Evolutionary conservation across 352 stramenopile genomes (phyloP).

Genomic region (Plasmopara muralis): DNA sequence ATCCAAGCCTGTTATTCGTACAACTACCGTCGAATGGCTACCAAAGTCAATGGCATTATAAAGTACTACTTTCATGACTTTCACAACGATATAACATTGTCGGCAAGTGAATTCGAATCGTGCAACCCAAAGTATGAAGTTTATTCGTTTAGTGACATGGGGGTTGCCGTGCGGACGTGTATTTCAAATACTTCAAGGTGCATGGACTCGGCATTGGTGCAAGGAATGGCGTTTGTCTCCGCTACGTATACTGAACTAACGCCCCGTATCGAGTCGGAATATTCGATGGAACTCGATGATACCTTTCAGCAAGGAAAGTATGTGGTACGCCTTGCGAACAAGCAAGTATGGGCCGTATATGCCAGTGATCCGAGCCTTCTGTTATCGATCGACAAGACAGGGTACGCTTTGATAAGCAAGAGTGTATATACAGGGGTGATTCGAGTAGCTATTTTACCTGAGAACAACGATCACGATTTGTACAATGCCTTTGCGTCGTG

Average conservation of each 20-base stretch:
- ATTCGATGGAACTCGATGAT: conserved; percentile 1
- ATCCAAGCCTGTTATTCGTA: conserved; percentile 4
- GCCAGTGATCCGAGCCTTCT: neutral
- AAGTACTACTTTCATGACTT: conserved; percentile 3
- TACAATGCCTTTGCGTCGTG: conserved; percentile 6
- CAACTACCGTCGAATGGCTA: conserved; percentile 2
- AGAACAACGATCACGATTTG: neutral
- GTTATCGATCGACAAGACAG: conserved; percentile 1
- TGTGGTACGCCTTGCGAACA: conserved; percentile 2
- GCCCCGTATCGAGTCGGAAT: conserved; percentile 4
- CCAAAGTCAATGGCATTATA: neutral
- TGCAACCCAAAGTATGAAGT: conserved; percentile 4
- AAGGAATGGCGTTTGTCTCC: conserved; percentile 3
- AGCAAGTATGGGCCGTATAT: conserved; percentile 2
- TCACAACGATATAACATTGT: conserved; percentile 3
- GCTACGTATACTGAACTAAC: conserved; percentile 2
- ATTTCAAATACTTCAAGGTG: neutral
- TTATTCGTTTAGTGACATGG: conserved; percentile 4
- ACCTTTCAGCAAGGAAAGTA: conserved; percentile 3
- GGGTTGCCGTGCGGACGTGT: conserved; percentile 3
- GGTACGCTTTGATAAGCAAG: conserved; percentile 1
- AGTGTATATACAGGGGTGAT: neutral
- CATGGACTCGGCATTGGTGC: conserved; percentile 5
- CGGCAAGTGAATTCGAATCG: conserved; percentile 2
- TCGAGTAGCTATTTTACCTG: conserved; percentile 3